Evolutionary conservation across 257 asterid species (phyloP).

Genomic region (Anisodus tanguticus): DNA sequence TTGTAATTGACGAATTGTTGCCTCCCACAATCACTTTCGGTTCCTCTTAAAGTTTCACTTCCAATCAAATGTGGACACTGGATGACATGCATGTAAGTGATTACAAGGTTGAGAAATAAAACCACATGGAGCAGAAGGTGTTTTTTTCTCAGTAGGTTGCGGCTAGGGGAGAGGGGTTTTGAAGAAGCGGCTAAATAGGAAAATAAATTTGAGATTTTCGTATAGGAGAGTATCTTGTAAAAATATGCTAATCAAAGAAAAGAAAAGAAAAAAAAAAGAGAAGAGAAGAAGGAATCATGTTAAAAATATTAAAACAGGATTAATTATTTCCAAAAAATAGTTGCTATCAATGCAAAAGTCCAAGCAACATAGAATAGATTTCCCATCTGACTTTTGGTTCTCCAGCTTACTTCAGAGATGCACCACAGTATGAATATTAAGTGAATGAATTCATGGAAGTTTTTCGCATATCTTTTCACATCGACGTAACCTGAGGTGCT

Average conservation of each 20-base stretch:
- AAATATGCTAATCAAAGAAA: neutral
- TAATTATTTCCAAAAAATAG: neutral
- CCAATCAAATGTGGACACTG: neutral
- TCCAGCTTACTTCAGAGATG: neutral
- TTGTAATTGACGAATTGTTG: neutral
- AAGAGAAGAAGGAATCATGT: neutral
- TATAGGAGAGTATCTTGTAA: neutral
- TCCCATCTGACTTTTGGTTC: neutral
- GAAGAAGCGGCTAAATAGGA: neutral
- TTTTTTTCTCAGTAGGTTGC: neutral
- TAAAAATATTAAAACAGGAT: neutral
- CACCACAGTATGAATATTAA: neutral
- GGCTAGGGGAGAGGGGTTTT: neutral
- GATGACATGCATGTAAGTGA: neutral
- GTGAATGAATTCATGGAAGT: neutral
- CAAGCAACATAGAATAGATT: conserved; percentile 11
- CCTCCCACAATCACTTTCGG: neutral
- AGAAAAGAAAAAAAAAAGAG: neutral
- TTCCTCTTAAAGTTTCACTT: neutral
- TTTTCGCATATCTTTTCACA: neutral
- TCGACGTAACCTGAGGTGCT: neutral
- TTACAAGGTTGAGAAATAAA: neutral
- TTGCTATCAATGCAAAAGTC: neutral
- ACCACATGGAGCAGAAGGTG: conserved; percentile 16
- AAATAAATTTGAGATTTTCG: neutral